Percentiles rank a stretch among this genome's conserved stretches.
phyloP scores from a whole-genome alignment of 345 rosid species.

The Linum lewisii region DNA sequence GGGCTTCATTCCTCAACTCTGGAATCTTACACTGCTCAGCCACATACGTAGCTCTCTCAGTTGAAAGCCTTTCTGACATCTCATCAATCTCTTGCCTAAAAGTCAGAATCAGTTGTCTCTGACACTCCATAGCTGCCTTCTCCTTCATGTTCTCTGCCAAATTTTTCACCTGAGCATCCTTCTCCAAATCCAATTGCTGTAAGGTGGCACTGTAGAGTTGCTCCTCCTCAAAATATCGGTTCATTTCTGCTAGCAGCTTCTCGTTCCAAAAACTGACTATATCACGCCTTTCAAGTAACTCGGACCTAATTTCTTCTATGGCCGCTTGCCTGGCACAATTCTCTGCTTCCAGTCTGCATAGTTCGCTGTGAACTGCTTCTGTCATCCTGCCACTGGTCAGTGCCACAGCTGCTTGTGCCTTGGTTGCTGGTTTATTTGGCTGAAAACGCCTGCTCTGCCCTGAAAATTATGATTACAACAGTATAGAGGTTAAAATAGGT shows the following conservation, averaged over 20 bases:
- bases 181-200: slow-evolving; percentile 50
- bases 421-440: slow-evolving; percentile 67
- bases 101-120: slow-evolving; percentile 53
- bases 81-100: slow-evolving; percentile 60
- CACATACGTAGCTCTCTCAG: slow-evolving; percentile 41
- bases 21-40: slow-evolving; percentile 39
- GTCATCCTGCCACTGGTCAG: slow-evolving; percentile 65
- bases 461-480: slow-evolving; percentile 16
- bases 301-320: slow-evolving; percentile 50
- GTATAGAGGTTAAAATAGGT: slow-evolving; percentile 2
- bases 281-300: slow-evolving; percentile 56
- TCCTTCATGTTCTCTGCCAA: slow-evolving; percentile 49
- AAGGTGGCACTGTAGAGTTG: slow-evolving; percentile 30
- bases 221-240: slow-evolving; percentile 37
- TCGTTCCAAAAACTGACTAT: slow-evolving; percentile 59
- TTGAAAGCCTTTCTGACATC: slow-evolving; percentile 56
- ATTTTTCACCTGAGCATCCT: slow-evolving; percentile 33
- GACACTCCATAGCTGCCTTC: slow-evolving; percentile 73
- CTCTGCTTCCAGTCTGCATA: slow-evolving; percentile 58
- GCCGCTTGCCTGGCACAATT: slow-evolving; percentile 36
- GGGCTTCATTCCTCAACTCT: slow-evolving; percentile 32
- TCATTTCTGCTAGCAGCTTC: slow-evolving; percentile 47
- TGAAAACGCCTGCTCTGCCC: slow-evolving; percentile 82
- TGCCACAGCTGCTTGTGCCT: slow-evolving; percentile 80
- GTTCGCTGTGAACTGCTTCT: slow-evolving; percentile 47